Evolutionary conservation across 306 rosid genomes (phyloP), one percentile per base, ranked within the genome.

Genomic region (Rosa multiflora): DNA sequence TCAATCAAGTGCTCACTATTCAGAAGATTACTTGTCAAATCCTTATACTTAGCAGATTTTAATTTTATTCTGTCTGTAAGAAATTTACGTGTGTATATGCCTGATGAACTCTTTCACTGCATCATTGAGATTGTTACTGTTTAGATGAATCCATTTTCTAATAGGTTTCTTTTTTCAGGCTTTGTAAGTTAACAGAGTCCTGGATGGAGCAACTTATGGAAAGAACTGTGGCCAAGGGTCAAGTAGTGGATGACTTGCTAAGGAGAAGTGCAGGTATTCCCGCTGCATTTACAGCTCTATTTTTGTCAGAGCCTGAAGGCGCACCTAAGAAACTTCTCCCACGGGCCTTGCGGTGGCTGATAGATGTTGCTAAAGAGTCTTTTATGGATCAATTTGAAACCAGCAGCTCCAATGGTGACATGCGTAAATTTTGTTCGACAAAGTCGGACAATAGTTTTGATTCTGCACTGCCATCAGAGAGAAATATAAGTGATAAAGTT

Each of bases 211-310:
- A 95, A 86, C 96, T 95, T 80, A 93, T 91, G 99, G 91, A 90
- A 83, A 88, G 98, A 89, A 92, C 94, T 21, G 84, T 88, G 49
- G 91, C 98, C 81, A 91, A 90, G 88, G 96, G 92, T 67, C 99
- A 95, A 80, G 78, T 85, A 59, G 98, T 95, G 80, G 96, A 95
- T 87, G 94, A 93, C 87, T 88, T 95, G 79, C 80, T 95, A 81
- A 91, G 99, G 86, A 92, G 99, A 89, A 95, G 99, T 87, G 99
- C 99, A 35, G 98, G 99, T 80, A 95, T 95, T 88, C 99, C 99
- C 67, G 98, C 99, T 76, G 97, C 98, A 44, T 93, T 93, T 82
- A 89, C 73, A 39, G 99, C 99, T 84, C 82, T 95, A 10, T 95
- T 95, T 80, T 98, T 95, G 61, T 89, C 99, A n/a, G 99, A 95